Evolutionary conservation across 805 yeast genomes (phyloP).

Genomic region (Saturnispora mendoncae): DNA sequence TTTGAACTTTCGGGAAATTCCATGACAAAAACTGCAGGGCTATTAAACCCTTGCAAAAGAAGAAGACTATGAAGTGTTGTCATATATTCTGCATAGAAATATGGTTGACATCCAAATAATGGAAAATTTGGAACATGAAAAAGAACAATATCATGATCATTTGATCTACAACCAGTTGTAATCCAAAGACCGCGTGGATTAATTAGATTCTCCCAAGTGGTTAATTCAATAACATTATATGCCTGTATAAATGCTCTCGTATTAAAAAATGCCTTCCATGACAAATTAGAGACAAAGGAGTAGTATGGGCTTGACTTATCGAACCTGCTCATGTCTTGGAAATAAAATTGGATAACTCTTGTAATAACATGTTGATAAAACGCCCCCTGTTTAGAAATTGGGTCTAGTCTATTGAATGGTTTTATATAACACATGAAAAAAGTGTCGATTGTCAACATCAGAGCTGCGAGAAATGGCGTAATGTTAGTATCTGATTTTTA

Average conservation of each 20-base stretch:
- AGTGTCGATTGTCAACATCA: constrained; percentile 19
- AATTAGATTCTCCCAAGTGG: constrained; percentile 18
- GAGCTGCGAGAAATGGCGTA: no score
- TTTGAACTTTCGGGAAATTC: constrained; percentile 21
- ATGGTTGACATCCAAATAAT: constrained; percentile 28
- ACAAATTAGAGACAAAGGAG: constrained; percentile 24
- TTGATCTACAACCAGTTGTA: constrained; percentile 28
- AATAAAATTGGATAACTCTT: constrained; percentile 16
- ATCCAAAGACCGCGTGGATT: constrained; percentile 20
- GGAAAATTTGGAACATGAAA: constrained; percentile 40
- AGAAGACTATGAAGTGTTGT: constrained; percentile 33
- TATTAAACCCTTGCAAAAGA: constrained; percentile 39
- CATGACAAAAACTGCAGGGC: constrained; percentile 37
- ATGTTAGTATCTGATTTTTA: no score
- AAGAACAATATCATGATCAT: constrained; percentile 33
- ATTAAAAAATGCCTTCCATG: constrained; percentile 27
- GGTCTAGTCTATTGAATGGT: constrained; percentile 25
- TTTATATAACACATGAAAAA: constrained; percentile 24
- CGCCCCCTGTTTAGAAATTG: constrained; percentile 26
- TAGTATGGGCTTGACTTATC: constrained; percentile 15
- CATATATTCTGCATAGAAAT: constrained; percentile 38
- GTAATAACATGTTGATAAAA: constrained; percentile 22
- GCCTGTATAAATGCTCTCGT: constrained; percentile 28
- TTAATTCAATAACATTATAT: constrained; percentile 29
- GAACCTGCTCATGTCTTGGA: constrained; percentile 14